Evolutionary conservation across 2,329 filamentous ascomycete genomes (phyloP), one percentile per base, ranked within the genome.

Genomic region (Beauveria bassiana): DNA sequence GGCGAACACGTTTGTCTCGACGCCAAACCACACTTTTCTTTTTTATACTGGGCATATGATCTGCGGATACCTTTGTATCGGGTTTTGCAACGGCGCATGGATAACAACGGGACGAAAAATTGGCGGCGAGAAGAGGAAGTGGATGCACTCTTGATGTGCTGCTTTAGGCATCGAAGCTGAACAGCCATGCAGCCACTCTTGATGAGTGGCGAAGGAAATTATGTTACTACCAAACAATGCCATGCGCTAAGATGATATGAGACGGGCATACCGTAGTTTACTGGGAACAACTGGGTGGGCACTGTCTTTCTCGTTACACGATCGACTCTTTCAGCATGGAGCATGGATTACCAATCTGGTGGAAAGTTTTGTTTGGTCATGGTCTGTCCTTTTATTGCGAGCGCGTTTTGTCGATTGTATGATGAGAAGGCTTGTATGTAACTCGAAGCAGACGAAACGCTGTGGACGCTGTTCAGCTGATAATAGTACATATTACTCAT

Each of bases 31-130:
- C 20, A 8, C 46, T 47, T 60, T 60, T 60, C 18, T 46, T 45
- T 46, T 28, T 52, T 42, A 26, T 45, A 52, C 47, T 60, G 50
- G 49, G 58, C 58, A 54, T 16, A 60, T 26, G 42, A 60, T 60
- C 58, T 60, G 47, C 47, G 26, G 24, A 54, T 47, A 54, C 24
- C 24, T 52, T 51, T 60, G 31, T 54, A 54, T 53, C 47, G 16
- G 28, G 10, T 52, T 59, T 45, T 51, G 49, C 28, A 45, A 54
- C 50, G 58, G 58, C 58, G 58, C 28, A 60, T 49, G 54, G 43
- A 49, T 49, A 26, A 16, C 24, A 46, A 47, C 16, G 42, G 58
- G 43, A 47, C 40, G 18, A 53, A 54, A 53, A 60, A 34, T 12
- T 14, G 58, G 49, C 47, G 58, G 38, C 16, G 45, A 31, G 28